Evolutionary conservation across 257 asterid species (phyloP).

Genomic region (Solanum rostratum): DNA sequence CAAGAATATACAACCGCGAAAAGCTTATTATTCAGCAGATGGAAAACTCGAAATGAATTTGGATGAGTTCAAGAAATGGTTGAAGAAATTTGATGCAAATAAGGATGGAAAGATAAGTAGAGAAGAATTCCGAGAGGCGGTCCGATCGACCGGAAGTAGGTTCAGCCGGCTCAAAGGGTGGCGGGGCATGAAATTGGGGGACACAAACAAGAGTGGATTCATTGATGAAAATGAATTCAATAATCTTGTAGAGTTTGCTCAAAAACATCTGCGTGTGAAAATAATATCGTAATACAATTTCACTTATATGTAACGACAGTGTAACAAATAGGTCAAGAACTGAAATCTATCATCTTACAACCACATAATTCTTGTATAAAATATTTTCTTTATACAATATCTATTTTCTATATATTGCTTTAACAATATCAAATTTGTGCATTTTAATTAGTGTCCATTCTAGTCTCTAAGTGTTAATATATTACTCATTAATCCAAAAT

Average conservation of each 20-base stretch:
- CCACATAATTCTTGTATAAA: too few relatives aligned
- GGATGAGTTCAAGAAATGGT: constrained; percentile 34
- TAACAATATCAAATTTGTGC: too few relatives aligned
- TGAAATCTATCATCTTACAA: too few relatives aligned
- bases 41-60: constrained; percentile 15
- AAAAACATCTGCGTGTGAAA: constrained; percentile 12
- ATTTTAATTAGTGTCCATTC: too few relatives aligned
- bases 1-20: not conserved
- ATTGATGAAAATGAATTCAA: constrained; percentile 23
- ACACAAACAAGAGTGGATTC: constrained; percentile 15
- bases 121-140: constrained; percentile 32
- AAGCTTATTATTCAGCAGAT: not conserved
- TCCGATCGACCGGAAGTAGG: constrained; percentile 1
- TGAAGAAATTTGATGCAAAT: constrained; percentile 20
- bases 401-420: too few relatives aligned
- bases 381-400: too few relatives aligned
- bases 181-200: constrained; percentile 18
- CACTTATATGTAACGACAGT: too few relatives aligned
- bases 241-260: constrained; percentile 21
- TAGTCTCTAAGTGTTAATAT: too few relatives aligned
- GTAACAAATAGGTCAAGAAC: too few relatives aligned
- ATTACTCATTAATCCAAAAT: too few relatives aligned
- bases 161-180: constrained; percentile 14
- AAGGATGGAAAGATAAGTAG: constrained; percentile 19
- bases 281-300: not conserved